These are phyloP conservation scores for Cystofilobasidium capitatum DNA, from an alignment of 768 basidiomycete species.

Conservation along the genomic window DNA sequence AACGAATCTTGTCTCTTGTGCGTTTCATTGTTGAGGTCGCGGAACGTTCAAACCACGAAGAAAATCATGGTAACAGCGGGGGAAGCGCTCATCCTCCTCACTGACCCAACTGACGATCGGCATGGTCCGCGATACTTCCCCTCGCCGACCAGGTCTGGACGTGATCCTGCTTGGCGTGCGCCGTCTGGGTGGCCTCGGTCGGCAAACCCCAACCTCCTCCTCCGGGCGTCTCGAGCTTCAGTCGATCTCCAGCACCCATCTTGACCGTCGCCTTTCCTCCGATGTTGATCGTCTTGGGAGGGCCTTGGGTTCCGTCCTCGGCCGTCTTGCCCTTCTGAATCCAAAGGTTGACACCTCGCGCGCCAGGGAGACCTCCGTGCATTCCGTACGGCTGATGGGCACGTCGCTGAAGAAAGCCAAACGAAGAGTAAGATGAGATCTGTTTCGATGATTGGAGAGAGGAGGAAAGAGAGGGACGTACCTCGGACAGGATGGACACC, in stretches of 20 bases:
- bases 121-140: background rate
- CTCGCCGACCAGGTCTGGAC: background rate
- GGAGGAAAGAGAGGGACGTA: conserved; percentile 34
- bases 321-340: conserved; percentile 42
- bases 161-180: background rate
- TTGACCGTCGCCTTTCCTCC: conserved; percentile 78
- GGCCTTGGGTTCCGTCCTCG: background rate
- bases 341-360: conserved; percentile 77
- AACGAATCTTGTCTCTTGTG: no score
- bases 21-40: no score
- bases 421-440: background rate
- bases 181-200: conserved; percentile 19
- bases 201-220: conserved; percentile 72
- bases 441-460: background rate
- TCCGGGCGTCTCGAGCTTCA: conserved; percentile 79
- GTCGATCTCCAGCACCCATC: conserved; percentile 77
- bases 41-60: no score
- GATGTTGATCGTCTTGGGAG: conserved; percentile 62
- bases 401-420: conserved; percentile 49
- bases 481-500: conserved; percentile 82
- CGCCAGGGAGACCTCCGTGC: conserved; percentile 65
- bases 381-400: conserved; percentile 78
- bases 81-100: background rate
- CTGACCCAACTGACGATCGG: background rate
- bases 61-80: background rate